Base-by-base conservation (phyloP, 2,329 filamentous ascomycete genomes). In the Phaeosphaeria sp. region DNA sequence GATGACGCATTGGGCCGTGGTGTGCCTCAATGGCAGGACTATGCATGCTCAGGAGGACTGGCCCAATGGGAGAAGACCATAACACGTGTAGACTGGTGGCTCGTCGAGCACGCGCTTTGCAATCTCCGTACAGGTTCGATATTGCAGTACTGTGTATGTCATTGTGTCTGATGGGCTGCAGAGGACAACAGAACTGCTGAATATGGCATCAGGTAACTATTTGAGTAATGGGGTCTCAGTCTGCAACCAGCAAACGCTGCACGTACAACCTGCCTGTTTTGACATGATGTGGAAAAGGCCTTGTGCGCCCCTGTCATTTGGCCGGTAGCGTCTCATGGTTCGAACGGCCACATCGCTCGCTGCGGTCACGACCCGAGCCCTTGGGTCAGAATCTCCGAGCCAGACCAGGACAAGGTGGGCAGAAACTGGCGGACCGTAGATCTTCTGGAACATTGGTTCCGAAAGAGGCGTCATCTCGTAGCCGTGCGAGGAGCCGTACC, bases 81-180 rank as follows among this genome's bases (percentile, higher is more conserved):
- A 53, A 53, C 59, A 65, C 63, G 63, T 65, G 65, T 63, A 59
- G 50, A 36, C 8, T 20, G 46, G 51, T 61, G 59, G 57, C 53
- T 66, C 57, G 64, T 56, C 27, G 20, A 50, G 45, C 40, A 48
- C 24, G 39, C 51, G 51, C 43, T 39, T 11, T 40, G 30, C 51
- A 48, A 13, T 40, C 20, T n/a, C 20, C 17, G 15, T 5, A 24
- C 15, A 36, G 22, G 25, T n/a, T 36, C 30, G 15, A 36, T 36
- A 36, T 13, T 36, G 18, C 43, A 39, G 36, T 25, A 17, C 18
- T 43, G n/a, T 22, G 36, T 8, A 20, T 30, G 30, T 36, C 5
- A 36, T 13, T 36, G 30, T 13, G 30, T 36, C 30, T 36, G 11
- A 13, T 7, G 30, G 30, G 11, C 5, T 36, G n/a, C 30, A 13